Evolutionary conservation across 495 filamentous ascomycete species (phyloP).

Genomic region (Immersiella caudata): DNA sequence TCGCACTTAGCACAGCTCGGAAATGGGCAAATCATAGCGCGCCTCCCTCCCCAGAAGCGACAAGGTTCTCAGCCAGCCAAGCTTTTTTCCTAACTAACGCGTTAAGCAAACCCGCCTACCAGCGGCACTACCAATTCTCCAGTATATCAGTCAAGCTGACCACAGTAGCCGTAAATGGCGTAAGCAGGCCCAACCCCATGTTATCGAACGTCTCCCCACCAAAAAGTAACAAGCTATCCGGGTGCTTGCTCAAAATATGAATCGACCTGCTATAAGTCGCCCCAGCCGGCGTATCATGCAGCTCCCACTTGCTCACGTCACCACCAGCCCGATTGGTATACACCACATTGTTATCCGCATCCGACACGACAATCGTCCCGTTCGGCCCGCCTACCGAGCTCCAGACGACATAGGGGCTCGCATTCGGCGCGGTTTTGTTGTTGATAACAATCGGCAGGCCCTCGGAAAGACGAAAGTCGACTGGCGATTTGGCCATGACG

Average conservation of each 20-base stretch:
- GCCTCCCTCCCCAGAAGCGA: no score
- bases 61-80: no score
- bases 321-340: conserved; percentile 63
- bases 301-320: conserved; percentile 56
- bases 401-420: conserved; percentile 60
- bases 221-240: conserved; percentile 40
- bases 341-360: conserved; percentile 49
- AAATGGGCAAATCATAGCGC: no score
- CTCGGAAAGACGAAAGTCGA: conserved; percentile 50
- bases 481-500: conserved; percentile 51
- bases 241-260: conserved; percentile 44
- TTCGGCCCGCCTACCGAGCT: conserved; percentile 54
- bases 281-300: conserved; percentile 47
- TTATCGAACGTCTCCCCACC: conserved; percentile 25
- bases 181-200: conserved; percentile 13
- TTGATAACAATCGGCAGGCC: conserved; percentile 42
- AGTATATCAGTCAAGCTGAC: conserved; percentile 15
- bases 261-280: conserved; percentile 54
- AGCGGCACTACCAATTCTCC: neutral
- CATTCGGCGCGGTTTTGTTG: conserved; percentile 50
- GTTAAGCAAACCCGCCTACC: no score
- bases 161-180: conserved; percentile 19
- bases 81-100: no score
- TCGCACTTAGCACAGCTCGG: no score
- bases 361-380: conserved; percentile 61